Evolutionary conservation across 768 basidiomycete species (phyloP), one percentile per base, ranked within the genome.

Genomic region (Calocera viscosa): DNA sequence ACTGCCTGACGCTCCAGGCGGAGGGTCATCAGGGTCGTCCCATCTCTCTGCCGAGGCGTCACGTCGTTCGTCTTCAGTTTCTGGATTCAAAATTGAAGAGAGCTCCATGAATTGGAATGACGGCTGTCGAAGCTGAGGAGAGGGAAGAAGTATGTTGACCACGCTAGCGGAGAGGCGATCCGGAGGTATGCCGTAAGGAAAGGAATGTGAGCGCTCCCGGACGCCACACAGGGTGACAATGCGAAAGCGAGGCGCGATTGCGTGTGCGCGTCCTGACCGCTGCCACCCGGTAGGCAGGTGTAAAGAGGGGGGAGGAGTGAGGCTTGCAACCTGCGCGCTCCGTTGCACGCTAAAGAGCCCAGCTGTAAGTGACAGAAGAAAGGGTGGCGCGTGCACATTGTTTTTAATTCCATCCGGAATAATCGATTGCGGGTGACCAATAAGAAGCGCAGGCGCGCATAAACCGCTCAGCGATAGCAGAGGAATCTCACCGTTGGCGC

Each of bases 221-320:
- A 60, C 53, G 53, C 53, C 53, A 60, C 53, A 60, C 53, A 60
- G 53, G 53, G 53, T 60, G 53, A 60, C 24, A 60, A 60, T 26
- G 53, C 53, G 53, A 26, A 14, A 22, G 2, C 30, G 53, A 28
- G 19, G 26, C 30, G 26, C 5, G 24, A 60, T 32, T 32, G 8
- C 30, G 53, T 8, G 26, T 12, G 30, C 53, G 30, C 24, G 26
- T 32, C 22, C 30, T 12, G 26, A 32, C 53, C 14, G 22, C 53
- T 19, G 10, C 24, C 14, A 16, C 14, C 11, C 7, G 11, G 30
- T 3, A 32, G 53, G 22, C 3, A 10, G 24, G 14, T 28, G 26
- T 26, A 26, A 22, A 60, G 53, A 60, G 53, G 26, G 30, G 53
- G 22, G 19, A 26, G 30, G 26, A 32, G 26, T 2, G 53, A 28